Base-by-base conservation (phyloP, 805 yeast genomes). In the Metschnikowia kofuensis region DNA sequence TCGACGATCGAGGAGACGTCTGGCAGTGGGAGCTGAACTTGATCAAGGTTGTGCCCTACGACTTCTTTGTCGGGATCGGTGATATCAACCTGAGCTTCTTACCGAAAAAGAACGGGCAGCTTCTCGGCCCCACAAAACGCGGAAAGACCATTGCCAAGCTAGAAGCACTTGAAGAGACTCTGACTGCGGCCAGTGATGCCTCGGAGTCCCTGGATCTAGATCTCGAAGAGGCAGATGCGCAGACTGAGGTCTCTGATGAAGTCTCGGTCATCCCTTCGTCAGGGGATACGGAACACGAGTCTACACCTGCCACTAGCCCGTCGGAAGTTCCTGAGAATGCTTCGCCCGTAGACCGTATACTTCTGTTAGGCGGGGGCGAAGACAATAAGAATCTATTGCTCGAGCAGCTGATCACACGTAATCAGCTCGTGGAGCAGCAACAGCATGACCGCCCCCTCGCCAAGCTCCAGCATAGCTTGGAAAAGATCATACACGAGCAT, bases 1-100 rank as follows among this genome's bases (percentile, higher is more conserved):
- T 94, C 51, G 99, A 94, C 66, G 99, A 94, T 66, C 79, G 99
- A 64, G 99, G 97, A 2, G 99, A 94, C 66, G 99, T 94, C 16
- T 94, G 99, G 99, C 88, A 87, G 61, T 94, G 99, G 99, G 87
- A 89, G 56, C 83, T 86, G 11, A 91, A 94, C 63, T 71, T 94
- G 58, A 82, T 94, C 50, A 89, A 92, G 67, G 98, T 92, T 6
- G 86, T 90, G 1, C 99, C 99, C 0, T 94, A 89, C 65, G 96
- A 89, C 64, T 94, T 94, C 60, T 94, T 94, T 60, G 96, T 91
- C 35, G 98, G 98, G 10, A 89, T 92, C 48, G 99, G 99, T 29
- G 99, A 94, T 70, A 94, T 94, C 61, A 94, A 94, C 61, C 89
- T 96, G 16, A 85, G 89, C 56, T 90, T 90, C 62, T 70, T 94